Percentiles rank a stretch among this genome's conserved stretches.
Evolutionary conservation across 2,329 filamentous ascomycete genomes (phyloP).

Genomic region (Xylaria sp.): DNA sequence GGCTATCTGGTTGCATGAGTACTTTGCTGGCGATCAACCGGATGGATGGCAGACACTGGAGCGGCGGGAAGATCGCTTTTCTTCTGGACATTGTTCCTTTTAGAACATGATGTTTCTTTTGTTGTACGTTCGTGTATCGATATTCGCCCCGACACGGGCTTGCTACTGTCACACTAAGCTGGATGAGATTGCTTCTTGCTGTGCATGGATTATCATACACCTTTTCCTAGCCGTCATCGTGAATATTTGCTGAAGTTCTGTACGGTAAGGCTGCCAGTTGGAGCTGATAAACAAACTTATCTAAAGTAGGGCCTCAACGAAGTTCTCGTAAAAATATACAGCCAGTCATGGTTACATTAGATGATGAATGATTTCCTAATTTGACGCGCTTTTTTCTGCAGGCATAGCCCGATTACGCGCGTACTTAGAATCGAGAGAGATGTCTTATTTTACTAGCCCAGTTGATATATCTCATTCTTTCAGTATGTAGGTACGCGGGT

Average conservation of each 20-base stretch:
- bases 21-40: neutral
- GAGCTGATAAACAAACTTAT: neutral
- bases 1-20: neutral
- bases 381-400: neutral
- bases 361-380: neutral
- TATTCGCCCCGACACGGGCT: constrained; percentile 5
- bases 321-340: neutral
- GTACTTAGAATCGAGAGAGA: neutral
- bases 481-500: neutral
- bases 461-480: neutral
- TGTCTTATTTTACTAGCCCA: neutral
- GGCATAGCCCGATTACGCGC: neutral
- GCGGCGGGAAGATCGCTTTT: constrained; percentile 8
- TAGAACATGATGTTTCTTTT: constrained; percentile 21
- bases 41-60: neutral
- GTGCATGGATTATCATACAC: neutral
- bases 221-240: neutral
- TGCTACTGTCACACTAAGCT: neutral
- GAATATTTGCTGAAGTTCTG: too few relatives aligned
- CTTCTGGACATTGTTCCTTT: constrained; percentile 6
- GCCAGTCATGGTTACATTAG: neutral
- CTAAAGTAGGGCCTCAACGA: neutral
- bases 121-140: constrained; percentile 23
- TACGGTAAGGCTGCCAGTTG: neutral
- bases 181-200: constrained; percentile 15